Evolutionary conservation across 2,329 filamentous ascomycete species (phyloP).

Genomic region (Ramularia endophylla): DNA sequence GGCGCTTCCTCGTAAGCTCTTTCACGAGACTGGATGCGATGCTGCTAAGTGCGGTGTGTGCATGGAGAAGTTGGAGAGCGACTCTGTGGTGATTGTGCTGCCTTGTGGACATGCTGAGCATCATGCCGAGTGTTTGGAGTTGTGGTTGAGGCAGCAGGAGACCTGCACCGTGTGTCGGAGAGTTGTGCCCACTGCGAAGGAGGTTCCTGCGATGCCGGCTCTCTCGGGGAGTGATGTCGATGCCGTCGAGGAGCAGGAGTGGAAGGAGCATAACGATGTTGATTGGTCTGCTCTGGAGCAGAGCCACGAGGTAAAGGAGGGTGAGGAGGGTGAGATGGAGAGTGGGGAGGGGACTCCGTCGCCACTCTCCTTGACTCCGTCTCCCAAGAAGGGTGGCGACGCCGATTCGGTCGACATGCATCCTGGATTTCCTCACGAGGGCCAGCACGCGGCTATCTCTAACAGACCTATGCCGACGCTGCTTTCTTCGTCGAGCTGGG

Average conservation of each 20-base stretch:
- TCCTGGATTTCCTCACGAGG: slow-evolving; percentile 3
- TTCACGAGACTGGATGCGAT: slow-evolving; percentile 5
- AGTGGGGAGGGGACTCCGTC: too few species aligned
- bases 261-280: too few species aligned
- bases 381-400: too few species aligned
- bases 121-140: slow-evolving; percentile 17
- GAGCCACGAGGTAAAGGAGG: too few species aligned
- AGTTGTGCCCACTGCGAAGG: slow-evolving; percentile 3
- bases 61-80: slow-evolving; percentile 11
- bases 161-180: slow-evolving; percentile 22
- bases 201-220: slow-evolving; percentile 1
- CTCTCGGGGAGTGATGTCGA: slow-evolving; percentile 2
- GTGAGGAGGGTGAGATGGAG: too few species aligned
- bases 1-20: slow-evolving; percentile 13
- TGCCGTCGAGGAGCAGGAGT: slow-evolving; percentile 3
- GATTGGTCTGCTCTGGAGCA: too few species aligned
- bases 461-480: slow-evolving; percentile 1
- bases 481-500: background rate
- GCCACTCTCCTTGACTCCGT: too few species aligned
- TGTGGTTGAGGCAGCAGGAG: slow-evolving; percentile 19
- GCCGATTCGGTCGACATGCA: slow-evolving; percentile 4
- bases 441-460: slow-evolving; percentile 3
- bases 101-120: slow-evolving; percentile 20
- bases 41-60: slow-evolving; percentile 16
- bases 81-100: slow-evolving; percentile 13